These are phyloP conservation scores for Pseudocercospora fuligena DNA, from an alignment of 2,329 filamentous ascomycete species.

Conservation along the genomic window DNA sequence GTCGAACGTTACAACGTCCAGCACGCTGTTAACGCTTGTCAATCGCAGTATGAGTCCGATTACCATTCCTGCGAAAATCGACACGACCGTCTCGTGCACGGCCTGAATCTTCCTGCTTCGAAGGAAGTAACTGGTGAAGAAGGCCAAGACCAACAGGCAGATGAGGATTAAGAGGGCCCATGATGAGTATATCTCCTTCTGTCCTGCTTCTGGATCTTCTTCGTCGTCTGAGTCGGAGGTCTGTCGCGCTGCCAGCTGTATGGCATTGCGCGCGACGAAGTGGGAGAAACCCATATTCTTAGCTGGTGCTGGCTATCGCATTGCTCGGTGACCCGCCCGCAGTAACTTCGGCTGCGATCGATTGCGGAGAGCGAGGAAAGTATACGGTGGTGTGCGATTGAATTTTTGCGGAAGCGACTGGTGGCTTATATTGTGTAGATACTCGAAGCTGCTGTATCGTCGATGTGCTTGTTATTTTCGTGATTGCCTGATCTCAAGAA, in stretches of 20 bases:
- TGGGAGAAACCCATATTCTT: constrained; percentile 37
- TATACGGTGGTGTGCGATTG: not conserved
- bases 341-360: constrained; percentile 1
- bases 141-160: constrained; percentile 86
- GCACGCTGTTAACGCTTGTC: constrained; percentile 79
- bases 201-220: constrained; percentile 74
- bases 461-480: not conserved
- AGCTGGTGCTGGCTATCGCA: constrained; percentile 34
- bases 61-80: constrained; percentile 97
- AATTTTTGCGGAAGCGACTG: not conserved
- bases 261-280: constrained; percentile 29
- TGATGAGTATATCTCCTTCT: constrained; percentile 94
- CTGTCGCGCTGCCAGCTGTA: constrained; percentile 46
- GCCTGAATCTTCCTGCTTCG: constrained; percentile 97
- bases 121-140: constrained; percentile 96
- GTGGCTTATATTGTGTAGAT: not conserved
- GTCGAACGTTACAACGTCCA: constrained; percentile 92
- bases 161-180: constrained; percentile 98
- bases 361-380: constrained; percentile 2
- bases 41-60: constrained; percentile 88
- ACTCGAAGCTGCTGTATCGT: not conserved
- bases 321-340: constrained; percentile 23
- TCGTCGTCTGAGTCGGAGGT: constrained; percentile 54
- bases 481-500: not conserved
- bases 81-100: constrained; percentile 96